Base-by-base conservation (phyloP, 192 early-diverging fungal genomes). In the Chytriomyces confervae region DNA sequence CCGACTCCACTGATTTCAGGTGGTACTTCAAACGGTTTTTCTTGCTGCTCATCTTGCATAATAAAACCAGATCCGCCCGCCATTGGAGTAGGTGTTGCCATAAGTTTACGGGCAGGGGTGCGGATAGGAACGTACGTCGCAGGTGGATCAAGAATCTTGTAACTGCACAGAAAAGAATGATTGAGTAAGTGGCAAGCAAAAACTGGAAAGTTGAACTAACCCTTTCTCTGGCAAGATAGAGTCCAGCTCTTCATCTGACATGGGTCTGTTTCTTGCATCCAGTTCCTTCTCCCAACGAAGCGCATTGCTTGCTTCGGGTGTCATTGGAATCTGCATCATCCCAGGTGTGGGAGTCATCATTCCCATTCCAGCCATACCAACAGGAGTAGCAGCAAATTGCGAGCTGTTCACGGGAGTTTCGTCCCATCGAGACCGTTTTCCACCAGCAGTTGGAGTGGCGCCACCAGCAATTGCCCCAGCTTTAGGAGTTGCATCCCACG, bases 161-260 rank as follows among this genome's bases (percentile, higher is more conserved):
- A 99, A 8, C 72, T 74, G 44, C 7, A 62, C 8, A 43, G 45
- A 51, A 72, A 72, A 53, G 8, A 74, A 44, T 62, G 10, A n/a
- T 20, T n/a, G 2, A 70, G 23, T 57, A 48, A 4, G n/a, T 1
- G 1, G 10, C 27, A 23, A 74, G 8, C 2, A 24, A 44, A 62
- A 62, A 62, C 13, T 16, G 63, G 24, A 65, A 29, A 62, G 9
- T 3, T n/a, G 16, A 10, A 62, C 72, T 4, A n/a, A 74, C 72
- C 98, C 97, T 46, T 91, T 88, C 2, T 86, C 76, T 3, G 98
- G 98, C 63, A 99, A 91, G 90, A 99, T 92, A 27, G 91, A 88
- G 77, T 99, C 94, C n/a, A 98, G 90, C 78, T 98, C 97, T 47
- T 94, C 96, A 80, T 99, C 98, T 2, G 95, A 89, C 62, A 96